phyloP scores from a whole-genome alignment of 2,329 filamentous ascomycete species.

The Talaromyces sp. region DNA sequence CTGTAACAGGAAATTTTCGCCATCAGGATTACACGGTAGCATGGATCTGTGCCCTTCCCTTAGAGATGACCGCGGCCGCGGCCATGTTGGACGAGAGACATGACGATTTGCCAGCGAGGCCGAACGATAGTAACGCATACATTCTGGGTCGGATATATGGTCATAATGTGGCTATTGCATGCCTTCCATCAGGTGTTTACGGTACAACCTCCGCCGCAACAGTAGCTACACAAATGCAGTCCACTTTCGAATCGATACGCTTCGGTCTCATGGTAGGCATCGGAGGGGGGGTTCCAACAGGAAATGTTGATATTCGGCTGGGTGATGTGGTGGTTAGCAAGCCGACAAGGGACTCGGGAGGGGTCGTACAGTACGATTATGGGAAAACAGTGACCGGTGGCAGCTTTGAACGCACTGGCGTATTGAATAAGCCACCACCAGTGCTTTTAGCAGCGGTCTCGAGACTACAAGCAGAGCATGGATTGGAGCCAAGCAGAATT shows the following conservation, averaged over 20 bases:
- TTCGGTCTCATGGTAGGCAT: conserved; percentile 24
- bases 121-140: conserved; percentile 16
- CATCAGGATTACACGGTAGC: conserved; percentile 1
- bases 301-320: conserved; percentile 17
- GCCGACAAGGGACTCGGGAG: conserved; percentile 16
- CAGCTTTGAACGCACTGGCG: conserved; percentile 1
- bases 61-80: neutral
- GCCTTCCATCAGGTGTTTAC: conserved; percentile 12
- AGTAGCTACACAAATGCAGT: conserved; percentile 16
- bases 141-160: conserved; percentile 14
- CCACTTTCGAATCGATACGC: conserved; percentile 16
- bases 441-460: conserved; percentile 10
- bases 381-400: conserved; percentile 5
- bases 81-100: conserved; percentile 19
- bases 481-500: conserved; percentile 1
- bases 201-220: conserved; percentile 18
- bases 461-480: conserved; percentile 8
- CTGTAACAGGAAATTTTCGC: too few species aligned
- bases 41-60: neutral
- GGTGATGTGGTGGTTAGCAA: conserved; percentile 24
- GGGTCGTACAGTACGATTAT: conserved; percentile 19
- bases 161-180: conserved; percentile 21
- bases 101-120: conserved; percentile 5
- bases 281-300: conserved; percentile 21
- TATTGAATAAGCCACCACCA: conserved; percentile 11